phyloP scores from a whole-genome alignment of 73 alveolate genomes.

The Paramecium tetraurelia region DNA sequence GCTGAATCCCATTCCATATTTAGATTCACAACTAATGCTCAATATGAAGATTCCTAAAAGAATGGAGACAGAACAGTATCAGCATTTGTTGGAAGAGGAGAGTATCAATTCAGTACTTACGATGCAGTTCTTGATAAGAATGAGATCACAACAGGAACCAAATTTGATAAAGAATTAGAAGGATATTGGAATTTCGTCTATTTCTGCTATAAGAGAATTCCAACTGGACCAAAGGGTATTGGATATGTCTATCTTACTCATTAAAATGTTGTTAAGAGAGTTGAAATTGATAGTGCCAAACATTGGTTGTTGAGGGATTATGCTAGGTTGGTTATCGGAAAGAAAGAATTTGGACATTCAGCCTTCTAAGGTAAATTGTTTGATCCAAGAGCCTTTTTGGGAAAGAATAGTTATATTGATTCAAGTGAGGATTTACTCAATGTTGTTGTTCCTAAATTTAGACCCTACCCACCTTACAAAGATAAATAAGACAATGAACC shows the following conservation, averaged over 20 bases:
- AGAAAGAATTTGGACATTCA: constrained; percentile 40
- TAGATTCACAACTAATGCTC: background rate
- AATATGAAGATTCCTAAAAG: constrained; percentile 18
- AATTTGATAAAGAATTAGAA: constrained; percentile 41
- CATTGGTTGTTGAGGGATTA: constrained; percentile 51
- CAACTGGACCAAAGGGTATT: background rate
- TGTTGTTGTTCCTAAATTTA: constrained; percentile 1
- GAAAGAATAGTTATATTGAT: background rate
- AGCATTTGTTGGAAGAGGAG: constrained; percentile 14
- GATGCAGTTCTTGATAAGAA: constrained; percentile 5
- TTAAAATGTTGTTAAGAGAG: constrained; percentile 27
- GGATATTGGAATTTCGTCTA: constrained; percentile 47
- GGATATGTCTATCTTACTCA: constrained; percentile 18
- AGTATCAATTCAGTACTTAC: background rate
- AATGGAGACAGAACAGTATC: constrained; percentile 31
- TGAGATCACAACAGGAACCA: background rate
- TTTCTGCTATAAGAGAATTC: constrained; percentile 38
- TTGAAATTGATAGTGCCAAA: constrained; percentile 35
- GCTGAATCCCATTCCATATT: constrained; percentile 9
- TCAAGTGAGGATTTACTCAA: background rate
- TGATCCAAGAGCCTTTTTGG: constrained; percentile 29
- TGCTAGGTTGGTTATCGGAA: constrained; percentile 13
- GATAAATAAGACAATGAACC: constrained; percentile 50
- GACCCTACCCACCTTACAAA: constrained; percentile 24
- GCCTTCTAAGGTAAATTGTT: constrained; percentile 31